Percentiles rank a stretch among this genome's conserved stretches.
These are phyloP conservation scores for Heliosperma pusillum DNA, from an alignment of 148 eudicot species.

Conservation along the genomic window DNA sequence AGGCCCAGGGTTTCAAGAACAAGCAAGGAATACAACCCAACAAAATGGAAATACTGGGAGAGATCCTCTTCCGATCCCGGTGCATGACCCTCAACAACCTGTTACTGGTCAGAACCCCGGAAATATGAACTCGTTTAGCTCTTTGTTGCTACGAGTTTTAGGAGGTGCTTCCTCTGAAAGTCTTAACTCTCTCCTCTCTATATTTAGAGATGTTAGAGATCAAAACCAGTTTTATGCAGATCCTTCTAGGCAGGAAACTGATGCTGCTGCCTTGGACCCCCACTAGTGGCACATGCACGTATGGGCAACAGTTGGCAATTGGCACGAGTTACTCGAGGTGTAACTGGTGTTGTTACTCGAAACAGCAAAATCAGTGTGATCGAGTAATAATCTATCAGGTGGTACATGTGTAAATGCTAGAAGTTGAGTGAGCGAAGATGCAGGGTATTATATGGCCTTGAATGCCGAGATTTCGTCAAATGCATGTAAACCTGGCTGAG, in stretches of 20 bases:
- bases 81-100: slow-evolving; percentile 51
- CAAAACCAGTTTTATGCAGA: slow-evolving; percentile 68
- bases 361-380: not conserved
- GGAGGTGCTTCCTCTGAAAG: slow-evolving; percentile 97
- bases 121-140: slow-evolving; percentile 78
- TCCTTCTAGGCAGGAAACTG: slow-evolving; percentile 47
- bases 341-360: no score
- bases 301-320: not conserved
- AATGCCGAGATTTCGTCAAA: not conserved
- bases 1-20: slow-evolving; percentile 39
- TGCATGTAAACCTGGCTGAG: slow-evolving; percentile 5
- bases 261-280: slow-evolving; percentile 29
- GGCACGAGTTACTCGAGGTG: no score
- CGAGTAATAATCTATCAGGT: not conserved
- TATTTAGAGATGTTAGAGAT: slow-evolving; percentile 80
- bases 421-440: not conserved
- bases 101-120: slow-evolving; percentile 65
- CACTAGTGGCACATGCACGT: slow-evolving; percentile 26
- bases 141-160: slow-evolving; percentile 75
- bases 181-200: slow-evolving; percentile 80
- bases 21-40: slow-evolving; percentile 28
- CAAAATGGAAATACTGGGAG: slow-evolving; percentile 29
- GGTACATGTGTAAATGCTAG: slow-evolving; percentile 15
- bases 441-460: not conserved
- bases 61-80: slow-evolving; percentile 48